These are phyloP conservation scores for Circinella minor DNA, from an alignment of 371 early-diverging fungal genomes.

Conservation along the genomic window DNA sequence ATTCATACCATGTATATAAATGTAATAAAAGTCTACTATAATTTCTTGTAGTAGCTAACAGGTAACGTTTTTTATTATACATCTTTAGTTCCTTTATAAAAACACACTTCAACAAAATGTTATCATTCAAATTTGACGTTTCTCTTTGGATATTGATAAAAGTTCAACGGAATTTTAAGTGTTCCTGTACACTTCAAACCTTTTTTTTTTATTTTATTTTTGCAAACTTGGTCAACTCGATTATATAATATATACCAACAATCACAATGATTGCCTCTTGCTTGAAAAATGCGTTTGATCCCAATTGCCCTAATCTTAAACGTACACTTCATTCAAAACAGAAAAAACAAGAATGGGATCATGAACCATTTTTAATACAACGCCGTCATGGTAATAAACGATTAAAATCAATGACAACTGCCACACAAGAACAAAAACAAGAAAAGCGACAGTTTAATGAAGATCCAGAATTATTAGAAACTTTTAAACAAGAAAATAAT, in stretches of 20 bases:
- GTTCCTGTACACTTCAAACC: no score
- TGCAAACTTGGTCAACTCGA: not conserved
- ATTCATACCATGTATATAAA: no score
- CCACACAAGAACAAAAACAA: not conserved
- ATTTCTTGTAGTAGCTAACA: no score
- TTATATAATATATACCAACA: not conserved
- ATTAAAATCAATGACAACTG: not conserved
- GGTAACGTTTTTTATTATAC: no score
- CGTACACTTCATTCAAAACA: not conserved
- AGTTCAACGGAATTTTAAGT: no score
- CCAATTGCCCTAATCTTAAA: not conserved
- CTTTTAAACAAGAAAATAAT: not conserved
- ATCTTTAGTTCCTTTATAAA: no score
- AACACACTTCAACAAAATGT: no score
- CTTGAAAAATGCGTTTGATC: conserved; percentile 4
- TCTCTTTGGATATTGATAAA: no score
- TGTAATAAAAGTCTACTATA: no score
- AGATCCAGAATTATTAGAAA: not conserved
- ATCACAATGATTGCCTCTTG: not conserved
- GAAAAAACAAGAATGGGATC: conserved; percentile 1
- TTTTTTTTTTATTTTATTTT: not conserved
- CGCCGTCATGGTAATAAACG: not conserved
- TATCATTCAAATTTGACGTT: no score
- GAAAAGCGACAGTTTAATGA: not conserved
- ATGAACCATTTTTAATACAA: not conserved